Evolutionary conservation across 306 rosid species (phyloP), one percentile per base, ranked within the genome.

Genomic region (Hippophae gyantsensis): DNA sequence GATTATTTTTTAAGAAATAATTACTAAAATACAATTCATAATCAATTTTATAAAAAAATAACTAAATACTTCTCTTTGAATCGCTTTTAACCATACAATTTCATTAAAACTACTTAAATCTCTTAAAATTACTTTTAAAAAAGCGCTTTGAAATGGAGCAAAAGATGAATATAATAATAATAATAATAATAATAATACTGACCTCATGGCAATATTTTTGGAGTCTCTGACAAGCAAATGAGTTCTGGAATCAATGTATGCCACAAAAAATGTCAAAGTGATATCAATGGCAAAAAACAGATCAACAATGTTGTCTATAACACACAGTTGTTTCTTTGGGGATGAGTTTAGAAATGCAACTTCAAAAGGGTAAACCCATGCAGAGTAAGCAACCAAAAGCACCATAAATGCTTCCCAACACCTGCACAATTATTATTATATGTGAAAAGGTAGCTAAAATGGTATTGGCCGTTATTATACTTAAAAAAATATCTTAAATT

Each of bases 361-460:
- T 73, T 89, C 95, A 78, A 86, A 78, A 14, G 97, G 97, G 64
- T 78, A 89, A 8, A 73, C 77, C 97, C 97, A 86, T 50, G 84
- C 89, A 32, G 87, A 81, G 73, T 86, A 89, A 10, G 82, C 87
- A n/a, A 89, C 95, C 65, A 89, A 64, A 45, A 81, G 13, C 70
- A 89, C 92, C 97, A 89, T 89, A 9, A 79, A 74, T 54, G 79
- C 64, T 77, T 82, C 89, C 95, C 97, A 89, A 61, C 82, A 63
- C 84, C 97, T 89, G 72, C 83, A 64, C 32, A 5, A 1, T 14
- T 5, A 27, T 13, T 5, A 2, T 26, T 7, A 57, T 49, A 49
- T 49, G 13, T 48, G 38, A 13, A 10, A 18, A 7, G 13, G 38
- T 6, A 7, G 42, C 42, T 9, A 46, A 27, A n/a, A 47, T 47